Percentiles rank a stretch among this genome's conserved stretches.
phyloP scores from a whole-genome alignment of 2,329 filamentous ascomycete species.

The Chaetomium globosum region DNA sequence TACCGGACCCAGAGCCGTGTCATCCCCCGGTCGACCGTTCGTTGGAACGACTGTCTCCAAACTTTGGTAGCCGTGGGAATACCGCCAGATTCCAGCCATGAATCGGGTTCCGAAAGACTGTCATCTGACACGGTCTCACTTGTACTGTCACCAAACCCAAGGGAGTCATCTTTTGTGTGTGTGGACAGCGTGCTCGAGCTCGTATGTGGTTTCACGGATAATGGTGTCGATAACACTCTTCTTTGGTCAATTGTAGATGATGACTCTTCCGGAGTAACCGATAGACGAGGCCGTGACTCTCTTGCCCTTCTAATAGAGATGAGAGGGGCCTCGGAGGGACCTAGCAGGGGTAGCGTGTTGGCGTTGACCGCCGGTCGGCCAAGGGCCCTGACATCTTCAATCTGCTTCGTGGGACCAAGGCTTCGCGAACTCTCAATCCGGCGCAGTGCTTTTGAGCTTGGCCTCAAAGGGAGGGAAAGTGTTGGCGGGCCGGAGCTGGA shows the following conservation, averaged over 20 bases:
- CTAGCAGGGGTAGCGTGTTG: background rate
- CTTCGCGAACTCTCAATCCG: conserved; percentile 32
- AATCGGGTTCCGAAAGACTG: conserved; percentile 34
- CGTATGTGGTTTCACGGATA: conserved; percentile 24
- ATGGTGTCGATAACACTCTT: background rate
- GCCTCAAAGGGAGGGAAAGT: background rate
- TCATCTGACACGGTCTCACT: conserved; percentile 33
- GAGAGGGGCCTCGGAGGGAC: background rate
- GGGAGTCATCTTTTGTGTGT: conserved; percentile 20
- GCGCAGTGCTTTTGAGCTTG: conserved; percentile 16
- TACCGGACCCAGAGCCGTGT: conserved; percentile 31
- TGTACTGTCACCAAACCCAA: conserved; percentile 28
- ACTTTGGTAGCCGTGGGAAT: conserved; percentile 5
- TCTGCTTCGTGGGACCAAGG: conserved; percentile 11
- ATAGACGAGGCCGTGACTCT: background rate
- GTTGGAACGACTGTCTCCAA: conserved; percentile 29
- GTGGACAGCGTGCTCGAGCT: conserved; percentile 33
- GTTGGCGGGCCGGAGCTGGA: background rate
- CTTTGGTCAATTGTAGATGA: background rate
- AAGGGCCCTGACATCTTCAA: background rate
- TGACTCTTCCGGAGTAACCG: background rate
- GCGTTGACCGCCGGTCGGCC: background rate
- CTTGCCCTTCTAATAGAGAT: background rate
- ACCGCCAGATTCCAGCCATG: conserved; percentile 24
- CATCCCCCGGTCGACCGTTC: conserved; percentile 28